A percentile compares a stretch with the other conserved stretches of the same genome.
Conservation (phyloP, 176 grass and related monocot genomes). For the Phragmites australis region DNA sequence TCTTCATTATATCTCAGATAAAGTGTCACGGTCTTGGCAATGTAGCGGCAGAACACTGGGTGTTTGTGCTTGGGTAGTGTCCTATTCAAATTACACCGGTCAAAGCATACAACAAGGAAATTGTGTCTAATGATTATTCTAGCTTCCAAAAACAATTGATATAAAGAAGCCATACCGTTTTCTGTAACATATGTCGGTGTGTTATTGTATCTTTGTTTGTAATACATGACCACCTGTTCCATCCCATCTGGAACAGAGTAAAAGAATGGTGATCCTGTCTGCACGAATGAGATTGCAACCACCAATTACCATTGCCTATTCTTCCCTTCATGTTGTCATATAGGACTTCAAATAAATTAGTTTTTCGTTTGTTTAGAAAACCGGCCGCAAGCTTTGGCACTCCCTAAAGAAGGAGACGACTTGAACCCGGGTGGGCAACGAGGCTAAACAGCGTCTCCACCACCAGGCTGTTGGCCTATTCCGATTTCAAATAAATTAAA, state of each 20-base stretch:
- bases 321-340: background rate
- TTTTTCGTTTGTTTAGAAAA: too few relatives aligned
- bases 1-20: background rate
- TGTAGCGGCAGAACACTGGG: background rate
- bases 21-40: background rate
- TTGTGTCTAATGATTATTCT: background rate
- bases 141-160: background rate
- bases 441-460: background rate
- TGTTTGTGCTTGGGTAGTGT: background rate
- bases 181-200: conserved; percentile 65
- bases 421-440: background rate
- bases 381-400: too few relatives aligned
- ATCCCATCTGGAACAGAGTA: conserved; percentile 58
- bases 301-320: background rate
- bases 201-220: conserved; percentile 78
- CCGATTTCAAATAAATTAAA: background rate
- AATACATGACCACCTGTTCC: conserved; percentile 56
- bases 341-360: background rate
- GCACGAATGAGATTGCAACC: conserved; percentile 10
- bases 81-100: background rate
- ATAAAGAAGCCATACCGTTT: conserved; percentile 52
- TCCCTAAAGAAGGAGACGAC: too few relatives aligned
- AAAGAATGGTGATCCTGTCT: conserved; percentile 47
- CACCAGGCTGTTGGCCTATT: background rate
- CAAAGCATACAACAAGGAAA: background rate